Base-by-base conservation (phyloP, 2,329 filamentous ascomycete species). In the Chaetomiaceae sp. region DNA sequence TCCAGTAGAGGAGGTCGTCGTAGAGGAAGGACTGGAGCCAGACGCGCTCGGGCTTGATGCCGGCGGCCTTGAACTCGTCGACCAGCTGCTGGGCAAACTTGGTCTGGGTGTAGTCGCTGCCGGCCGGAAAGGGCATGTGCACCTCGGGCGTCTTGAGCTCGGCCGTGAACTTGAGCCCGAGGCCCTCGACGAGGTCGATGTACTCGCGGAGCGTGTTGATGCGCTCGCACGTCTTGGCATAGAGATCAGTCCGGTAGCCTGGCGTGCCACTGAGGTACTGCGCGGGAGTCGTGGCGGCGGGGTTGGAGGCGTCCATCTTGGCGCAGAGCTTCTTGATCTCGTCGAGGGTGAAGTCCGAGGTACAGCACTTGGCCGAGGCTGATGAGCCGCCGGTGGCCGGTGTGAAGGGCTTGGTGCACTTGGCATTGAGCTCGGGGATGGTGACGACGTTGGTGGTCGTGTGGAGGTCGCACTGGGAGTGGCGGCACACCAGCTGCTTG, bases 291-390 rank as follows among this genome's bases (percentile, higher is more conserved):
- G 76, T 76, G 30, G 81, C 83, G 40, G 70, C 74, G 56, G 72
- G 65, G 60, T 85, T 82, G 62, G 68, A 77, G 44, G 78, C 78
- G 61, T 88, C 85, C 82, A 86, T 86, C 68, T 86, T 87, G 61
- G 77, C 77, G 68, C 85, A 88, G 5, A 88, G 76, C 5, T 75
- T 71, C 66, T 81, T 79, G 73, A 81, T 87, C 67, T 88, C 85
- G 40, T 73, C 73, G 31, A 85, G 69, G 1, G 84, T 87, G 61
- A 88, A 79, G 62, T 88, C 85, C 59, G 76, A 82, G 3, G 85
- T 87, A 73, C 85, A 88, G 73, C 85, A 88, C 57, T 78, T 79
- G 12, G 83, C 84, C 14, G 69, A 73, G 1, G 85, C 85, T 1
- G 71, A 61, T 5, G 66, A 67, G 46, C 74, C 78, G 55, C 73